phyloP scores from a whole-genome alignment of 371 early-diverging fungal species.

The Zychaea mexicana region DNA sequence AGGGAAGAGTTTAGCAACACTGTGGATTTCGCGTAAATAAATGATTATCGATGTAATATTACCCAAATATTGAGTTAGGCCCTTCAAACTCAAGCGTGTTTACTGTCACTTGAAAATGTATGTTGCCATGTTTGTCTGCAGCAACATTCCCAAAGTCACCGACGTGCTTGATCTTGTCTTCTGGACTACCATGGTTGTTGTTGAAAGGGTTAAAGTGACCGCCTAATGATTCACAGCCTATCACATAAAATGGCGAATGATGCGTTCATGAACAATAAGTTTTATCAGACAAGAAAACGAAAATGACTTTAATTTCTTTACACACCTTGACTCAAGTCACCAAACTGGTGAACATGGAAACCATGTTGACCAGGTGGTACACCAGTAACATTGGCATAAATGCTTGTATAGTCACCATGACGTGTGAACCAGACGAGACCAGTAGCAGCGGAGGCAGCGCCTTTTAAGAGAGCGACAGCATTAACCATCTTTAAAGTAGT shows the following conservation, averaged over 20 bases:
- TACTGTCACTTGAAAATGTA: conserved; percentile 56
- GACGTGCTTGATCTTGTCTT: conserved; percentile 68
- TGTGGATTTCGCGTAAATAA: background rate
- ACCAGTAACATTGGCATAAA: background rate
- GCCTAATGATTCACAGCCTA: conserved; percentile 74
- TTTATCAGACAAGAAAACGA: background rate
- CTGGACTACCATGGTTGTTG: conserved; percentile 80
- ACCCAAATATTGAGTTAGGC: conserved; percentile 74
- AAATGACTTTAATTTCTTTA: background rate
- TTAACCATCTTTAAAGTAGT: background rate
- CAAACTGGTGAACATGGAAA: conserved; percentile 84
- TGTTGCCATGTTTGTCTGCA: conserved; percentile 57
- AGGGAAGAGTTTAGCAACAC: background rate
- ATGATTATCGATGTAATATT: conserved; percentile 11
- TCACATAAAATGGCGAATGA: background rate
- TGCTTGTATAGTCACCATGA: background rate
- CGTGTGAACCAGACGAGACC: background rate
- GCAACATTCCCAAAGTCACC: conserved; percentile 89
- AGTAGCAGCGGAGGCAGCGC: background rate
- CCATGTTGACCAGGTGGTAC: conserved; percentile 59
- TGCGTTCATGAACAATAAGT: background rate
- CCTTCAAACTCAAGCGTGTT: conserved; percentile 69
- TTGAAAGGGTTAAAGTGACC: conserved; percentile 82
- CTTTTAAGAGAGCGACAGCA: background rate
- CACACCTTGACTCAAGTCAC: conserved; percentile 73